A percentile compares a stretch with the other conserved stretches of the same genome.
Conservation (phyloP, 306 rosid genomes). For the Coriaria nepalensis region DNA sequence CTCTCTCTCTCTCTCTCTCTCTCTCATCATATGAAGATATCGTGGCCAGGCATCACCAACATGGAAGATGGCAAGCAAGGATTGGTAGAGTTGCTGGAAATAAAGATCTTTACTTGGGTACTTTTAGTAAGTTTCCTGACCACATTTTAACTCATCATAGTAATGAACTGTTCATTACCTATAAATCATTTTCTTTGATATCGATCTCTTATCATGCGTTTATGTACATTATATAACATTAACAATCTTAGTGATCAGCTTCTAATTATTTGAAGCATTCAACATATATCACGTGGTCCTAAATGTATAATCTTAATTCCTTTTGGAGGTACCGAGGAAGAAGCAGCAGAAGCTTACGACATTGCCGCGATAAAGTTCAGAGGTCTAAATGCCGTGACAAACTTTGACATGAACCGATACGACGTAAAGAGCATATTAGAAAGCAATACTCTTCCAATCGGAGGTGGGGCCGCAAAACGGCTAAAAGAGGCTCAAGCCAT, state of each 20-base stretch:
- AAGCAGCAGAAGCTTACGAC: constrained; percentile 98
- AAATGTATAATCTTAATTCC: background rate
- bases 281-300: background rate
- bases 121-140: constrained; percentile 56
- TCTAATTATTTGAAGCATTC: background rate
- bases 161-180: no score
- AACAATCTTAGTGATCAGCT: background rate
- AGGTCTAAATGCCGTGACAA: constrained; percentile 85
- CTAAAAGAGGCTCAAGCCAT: constrained; percentile 90
- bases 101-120: constrained; percentile 96
- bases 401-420: constrained; percentile 92
- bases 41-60: constrained; percentile 81
- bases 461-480: constrained; percentile 90
- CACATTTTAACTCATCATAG: no score
- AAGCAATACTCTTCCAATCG: constrained; percentile 85
- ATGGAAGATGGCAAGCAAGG: constrained; percentile 99
- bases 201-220: no score
- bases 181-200: no score
- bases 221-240: no score
- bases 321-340: constrained; percentile 73
- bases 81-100: constrained; percentile 98
- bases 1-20: background rate
- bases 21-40: background rate
- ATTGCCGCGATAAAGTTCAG: constrained; percentile 91
- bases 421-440: constrained; percentile 85